A percentile compares a stretch with the other conserved stretches of the same genome.
Evolutionary conservation across 257 asterid species (phyloP).

Genomic region (Plantago elongata): DNA sequence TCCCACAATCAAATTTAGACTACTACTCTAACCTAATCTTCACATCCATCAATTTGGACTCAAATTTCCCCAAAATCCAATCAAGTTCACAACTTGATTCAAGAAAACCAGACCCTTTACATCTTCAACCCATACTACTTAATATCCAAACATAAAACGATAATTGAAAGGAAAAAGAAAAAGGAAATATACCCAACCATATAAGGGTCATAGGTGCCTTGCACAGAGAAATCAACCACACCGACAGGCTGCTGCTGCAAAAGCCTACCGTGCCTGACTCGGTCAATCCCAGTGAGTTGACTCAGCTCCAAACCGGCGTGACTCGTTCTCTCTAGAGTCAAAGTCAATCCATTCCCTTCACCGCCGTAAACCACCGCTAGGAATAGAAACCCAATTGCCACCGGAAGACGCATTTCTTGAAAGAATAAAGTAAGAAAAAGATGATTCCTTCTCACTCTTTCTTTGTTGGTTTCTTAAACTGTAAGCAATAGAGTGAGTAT

Average conservation of each 20-base stretch:
- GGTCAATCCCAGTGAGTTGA: constrained; percentile 66
- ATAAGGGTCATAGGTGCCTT: constrained; percentile 88
- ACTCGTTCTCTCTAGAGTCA: constrained; percentile 68
- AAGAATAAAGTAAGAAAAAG: too few species aligned
- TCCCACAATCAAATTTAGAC: too few species aligned
- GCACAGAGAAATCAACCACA: constrained; percentile 75
- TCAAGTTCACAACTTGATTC: background rate
- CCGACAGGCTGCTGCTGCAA: constrained; percentile 52
- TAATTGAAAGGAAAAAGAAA: background rate
- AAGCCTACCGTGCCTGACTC: constrained; percentile 65
- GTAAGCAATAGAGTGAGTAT: constrained; percentile 21
- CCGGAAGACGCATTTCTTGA: constrained; percentile 10
- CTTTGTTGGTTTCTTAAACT: constrained; percentile 19
- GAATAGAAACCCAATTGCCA: constrained; percentile 11
- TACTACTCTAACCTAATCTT: too few species aligned
- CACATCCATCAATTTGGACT: too few species aligned
- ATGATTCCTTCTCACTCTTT: constrained; percentile 1
- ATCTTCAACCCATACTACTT: background rate
- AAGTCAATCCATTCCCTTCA: constrained; percentile 39
- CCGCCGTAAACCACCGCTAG: constrained; percentile 23
- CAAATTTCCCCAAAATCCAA: constrained; percentile 13
- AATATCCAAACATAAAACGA: background rate
- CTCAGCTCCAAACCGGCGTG: constrained; percentile 59
- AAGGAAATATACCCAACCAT: constrained; percentile 64
- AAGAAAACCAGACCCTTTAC: background rate